Evolutionary conservation across 345 rosid genomes (phyloP).

Genomic region (Eutrema japonicum): DNA sequence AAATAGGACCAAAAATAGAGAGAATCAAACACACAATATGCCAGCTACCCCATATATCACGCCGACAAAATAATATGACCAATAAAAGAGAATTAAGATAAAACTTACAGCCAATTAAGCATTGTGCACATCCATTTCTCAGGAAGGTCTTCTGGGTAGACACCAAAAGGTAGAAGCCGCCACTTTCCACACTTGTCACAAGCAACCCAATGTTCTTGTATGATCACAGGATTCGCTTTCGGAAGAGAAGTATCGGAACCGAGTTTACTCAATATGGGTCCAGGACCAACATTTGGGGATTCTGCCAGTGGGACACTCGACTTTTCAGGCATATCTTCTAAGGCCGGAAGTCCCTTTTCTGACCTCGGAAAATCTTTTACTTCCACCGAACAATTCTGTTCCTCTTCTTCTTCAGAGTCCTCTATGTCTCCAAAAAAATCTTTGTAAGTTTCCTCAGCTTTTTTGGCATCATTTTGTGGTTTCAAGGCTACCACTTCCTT

Average conservation of each 20-base stretch:
- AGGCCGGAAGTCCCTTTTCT: constrained; percentile 48
- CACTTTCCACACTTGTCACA: constrained; percentile 91
- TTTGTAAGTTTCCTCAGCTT: constrained; percentile 62
- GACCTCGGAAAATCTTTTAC: constrained; percentile 49
- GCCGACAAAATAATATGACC: background rate
- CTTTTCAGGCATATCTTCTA: constrained; percentile 48
- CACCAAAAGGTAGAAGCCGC: constrained; percentile 91
- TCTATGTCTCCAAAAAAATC: constrained; percentile 79
- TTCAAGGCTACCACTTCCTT: constrained; percentile 53
- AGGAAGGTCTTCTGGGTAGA: constrained; percentile 67
- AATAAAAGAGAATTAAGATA: constrained; percentile 16
- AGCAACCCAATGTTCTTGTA: constrained; percentile 80
- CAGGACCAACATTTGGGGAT: constrained; percentile 45
- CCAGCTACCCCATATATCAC: constrained; percentile 32
- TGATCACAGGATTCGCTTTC: constrained; percentile 53
- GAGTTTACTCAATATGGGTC: constrained; percentile 42
- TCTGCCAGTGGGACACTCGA: constrained; percentile 49
- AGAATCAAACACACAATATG: constrained; percentile 13
- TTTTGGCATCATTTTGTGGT: constrained; percentile 51
- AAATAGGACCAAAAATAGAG: constrained; percentile 19
- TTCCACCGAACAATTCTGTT: constrained; percentile 45
- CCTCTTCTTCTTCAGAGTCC: constrained; percentile 70
- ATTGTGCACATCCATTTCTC: constrained; percentile 95
- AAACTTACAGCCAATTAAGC: constrained; percentile 98
- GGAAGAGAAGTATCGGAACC: constrained; percentile 53